These are phyloP conservation scores for Noccaea bulbosa DNA, from an alignment of 345 rosid genomes.

Conservation along the genomic window DNA sequence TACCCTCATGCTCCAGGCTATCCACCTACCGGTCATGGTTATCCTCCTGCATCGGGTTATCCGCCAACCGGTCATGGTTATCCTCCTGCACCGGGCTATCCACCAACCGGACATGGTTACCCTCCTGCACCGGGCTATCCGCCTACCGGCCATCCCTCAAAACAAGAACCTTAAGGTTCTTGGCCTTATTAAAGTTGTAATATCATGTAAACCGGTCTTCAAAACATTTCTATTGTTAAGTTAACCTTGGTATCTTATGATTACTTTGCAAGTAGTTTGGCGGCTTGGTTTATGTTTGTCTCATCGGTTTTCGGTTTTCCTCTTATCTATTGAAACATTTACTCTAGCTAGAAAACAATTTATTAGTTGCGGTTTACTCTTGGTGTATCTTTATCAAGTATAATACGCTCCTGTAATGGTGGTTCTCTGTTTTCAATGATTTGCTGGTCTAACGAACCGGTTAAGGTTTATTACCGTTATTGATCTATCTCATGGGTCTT, in stretches of 20 bases:
- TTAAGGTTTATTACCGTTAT: neutral
- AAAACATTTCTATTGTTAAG: neutral
- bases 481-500: neutral
- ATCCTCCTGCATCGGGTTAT: constrained; percentile 34
- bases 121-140: constrained; percentile 30
- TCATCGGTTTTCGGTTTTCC: neutral
- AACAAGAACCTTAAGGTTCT: constrained; percentile 9
- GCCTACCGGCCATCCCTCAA: constrained; percentile 21
- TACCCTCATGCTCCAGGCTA: constrained; percentile 46
- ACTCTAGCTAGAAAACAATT: neutral
- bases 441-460: neutral
- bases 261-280: neutral
- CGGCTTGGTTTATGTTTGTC: neutral
- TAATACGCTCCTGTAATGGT: neutral
- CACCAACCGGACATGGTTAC: constrained; percentile 38
- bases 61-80: constrained; percentile 37
- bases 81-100: constrained; percentile 43
- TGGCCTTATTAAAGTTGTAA: constrained; percentile 10
- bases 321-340: neutral
- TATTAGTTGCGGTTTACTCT: constrained; percentile 1
- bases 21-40: constrained; percentile 43
- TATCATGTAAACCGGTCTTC: constrained; percentile 1
- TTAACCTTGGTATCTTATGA: constrained; percentile 19
- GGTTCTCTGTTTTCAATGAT: neutral
- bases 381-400: neutral